phyloP scores from a whole-genome alignment of 805 yeast species.

The Vanderwaltozyma yarrowii region DNA sequence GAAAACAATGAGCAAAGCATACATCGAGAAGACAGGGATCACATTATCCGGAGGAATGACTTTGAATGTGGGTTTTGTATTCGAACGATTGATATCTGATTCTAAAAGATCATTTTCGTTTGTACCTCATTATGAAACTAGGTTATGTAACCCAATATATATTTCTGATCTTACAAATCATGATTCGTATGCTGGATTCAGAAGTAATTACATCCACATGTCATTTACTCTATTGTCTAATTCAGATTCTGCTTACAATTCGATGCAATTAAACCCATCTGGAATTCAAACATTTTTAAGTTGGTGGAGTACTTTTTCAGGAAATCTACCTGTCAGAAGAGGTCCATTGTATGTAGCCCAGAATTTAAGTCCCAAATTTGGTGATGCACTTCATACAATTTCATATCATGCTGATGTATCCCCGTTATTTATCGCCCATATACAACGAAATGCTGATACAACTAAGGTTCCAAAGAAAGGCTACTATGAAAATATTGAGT shows the following conservation, averaged over 20 bases:
- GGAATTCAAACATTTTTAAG: slow-evolving; percentile 55
- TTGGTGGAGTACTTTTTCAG: slow-evolving; percentile 87
- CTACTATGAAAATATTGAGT: slow-evolving; percentile 28
- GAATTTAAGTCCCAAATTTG: slow-evolving; percentile 54
- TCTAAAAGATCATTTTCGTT: slow-evolving; percentile 36
- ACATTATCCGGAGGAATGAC: slow-evolving; percentile 50
- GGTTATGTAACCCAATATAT: slow-evolving; percentile 45
- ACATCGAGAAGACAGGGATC: slow-evolving; percentile 45
- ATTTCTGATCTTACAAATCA: slow-evolving; percentile 40
- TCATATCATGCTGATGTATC: slow-evolving; percentile 66
- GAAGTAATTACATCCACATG: slow-evolving; percentile 76
- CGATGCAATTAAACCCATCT: slow-evolving; percentile 67
- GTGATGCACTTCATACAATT: slow-evolving; percentile 63
- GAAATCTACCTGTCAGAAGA: slow-evolving; percentile 67
- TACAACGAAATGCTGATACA: slow-evolving; percentile 41
- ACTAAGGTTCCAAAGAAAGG: slow-evolving; percentile 9
- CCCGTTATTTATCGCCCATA: slow-evolving; percentile 68
- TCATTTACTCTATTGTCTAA: slow-evolving; percentile 45
- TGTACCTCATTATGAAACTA: slow-evolving; percentile 51
- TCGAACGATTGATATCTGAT: slow-evolving; percentile 36
- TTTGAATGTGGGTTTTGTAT: slow-evolving; percentile 46
- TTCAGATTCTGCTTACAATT: slow-evolving; percentile 42
- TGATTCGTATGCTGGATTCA: slow-evolving; percentile 72
- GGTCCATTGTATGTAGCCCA: slow-evolving; percentile 60
- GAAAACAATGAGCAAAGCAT: slow-evolving; percentile 15